Evolutionary conservation across 2,329 filamentous ascomycete species (phyloP).

Genomic region (Erysiphe neolycopersici): DNA sequence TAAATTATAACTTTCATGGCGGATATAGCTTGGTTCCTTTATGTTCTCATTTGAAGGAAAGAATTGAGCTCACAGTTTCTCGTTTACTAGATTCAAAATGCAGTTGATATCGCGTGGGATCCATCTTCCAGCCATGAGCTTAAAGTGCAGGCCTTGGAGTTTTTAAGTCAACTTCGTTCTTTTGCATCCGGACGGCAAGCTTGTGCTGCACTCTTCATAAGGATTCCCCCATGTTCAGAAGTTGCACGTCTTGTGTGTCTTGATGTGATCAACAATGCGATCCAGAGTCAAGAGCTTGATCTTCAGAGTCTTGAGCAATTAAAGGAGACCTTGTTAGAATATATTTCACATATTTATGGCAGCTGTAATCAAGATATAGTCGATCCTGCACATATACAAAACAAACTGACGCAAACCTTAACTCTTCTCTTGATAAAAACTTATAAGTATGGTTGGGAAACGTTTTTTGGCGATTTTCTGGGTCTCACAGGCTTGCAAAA

Average conservation of each 20-base stretch:
- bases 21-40: not conserved
- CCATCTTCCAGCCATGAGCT: conserved; percentile 47
- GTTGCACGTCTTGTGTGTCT: conserved; percentile 72
- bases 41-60: not conserved
- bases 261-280: conserved; percentile 78
- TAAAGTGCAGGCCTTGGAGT: conserved; percentile 62
- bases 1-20: not conserved
- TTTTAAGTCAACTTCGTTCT: conserved; percentile 49
- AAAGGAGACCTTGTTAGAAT: conserved; percentile 57
- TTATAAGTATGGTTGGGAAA: conserved; percentile 67
- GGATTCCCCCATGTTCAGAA: conserved; percentile 48
- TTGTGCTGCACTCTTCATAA: conserved; percentile 63
- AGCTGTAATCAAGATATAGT: conserved; percentile 23
- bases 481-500: conserved; percentile 39
- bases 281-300: conserved; percentile 57
- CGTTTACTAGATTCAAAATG: conserved; percentile 56
- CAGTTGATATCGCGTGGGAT: conserved; percentile 82
- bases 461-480: conserved; percentile 76
- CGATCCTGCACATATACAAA: conserved; percentile 61
- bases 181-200: conserved; percentile 77
- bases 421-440: conserved; percentile 78
- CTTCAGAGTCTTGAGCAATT: conserved; percentile 44
- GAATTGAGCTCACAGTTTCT: not conserved
- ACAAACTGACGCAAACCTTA: conserved; percentile 88
- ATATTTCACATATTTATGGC: conserved; percentile 52